phyloP scores from a whole-genome alignment of 768 basidiomycete genomes.

The Ephemerocybe angulata region DNA sequence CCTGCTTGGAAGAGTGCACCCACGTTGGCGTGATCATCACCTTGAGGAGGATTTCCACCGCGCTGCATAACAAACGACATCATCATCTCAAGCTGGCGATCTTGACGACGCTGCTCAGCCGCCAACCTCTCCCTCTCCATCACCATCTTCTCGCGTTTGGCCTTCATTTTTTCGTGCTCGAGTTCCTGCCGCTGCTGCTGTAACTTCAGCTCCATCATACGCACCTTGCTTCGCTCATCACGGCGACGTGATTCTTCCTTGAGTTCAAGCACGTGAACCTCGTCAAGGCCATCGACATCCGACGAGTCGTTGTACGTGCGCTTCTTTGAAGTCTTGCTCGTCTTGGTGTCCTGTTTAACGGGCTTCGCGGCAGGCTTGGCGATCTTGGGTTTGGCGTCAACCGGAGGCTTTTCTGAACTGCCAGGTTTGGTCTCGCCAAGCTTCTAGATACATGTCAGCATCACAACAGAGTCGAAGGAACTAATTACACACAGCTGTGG shows the following conservation, averaged over 20 bases:
- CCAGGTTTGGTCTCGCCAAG: no score
- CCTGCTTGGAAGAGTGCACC: neutral
- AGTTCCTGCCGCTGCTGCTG: neutral
- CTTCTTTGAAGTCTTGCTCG: neutral
- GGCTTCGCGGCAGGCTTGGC: neutral
- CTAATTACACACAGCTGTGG: no score
- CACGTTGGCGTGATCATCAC: neutral
- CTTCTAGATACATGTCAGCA: no score
- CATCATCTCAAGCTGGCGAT: neutral
- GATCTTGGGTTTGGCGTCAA: no score
- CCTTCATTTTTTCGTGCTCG: neutral
- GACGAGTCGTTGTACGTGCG: neutral
- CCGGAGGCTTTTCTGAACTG: no score
- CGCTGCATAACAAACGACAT: neutral
- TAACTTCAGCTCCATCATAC: neutral
- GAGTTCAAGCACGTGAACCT: neutral
- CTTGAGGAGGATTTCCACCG: neutral
- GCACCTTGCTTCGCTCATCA: neutral
- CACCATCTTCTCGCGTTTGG: neutral
- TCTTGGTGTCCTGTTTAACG: neutral
- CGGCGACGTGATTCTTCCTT: neutral
- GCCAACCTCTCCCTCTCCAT: neutral
- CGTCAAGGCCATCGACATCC: neutral
- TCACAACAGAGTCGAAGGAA: no score
- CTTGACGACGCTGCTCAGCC: neutral